Base-by-base conservation (phyloP, 768 basidiomycete species). In the Kwoniella sp. region DNA sequence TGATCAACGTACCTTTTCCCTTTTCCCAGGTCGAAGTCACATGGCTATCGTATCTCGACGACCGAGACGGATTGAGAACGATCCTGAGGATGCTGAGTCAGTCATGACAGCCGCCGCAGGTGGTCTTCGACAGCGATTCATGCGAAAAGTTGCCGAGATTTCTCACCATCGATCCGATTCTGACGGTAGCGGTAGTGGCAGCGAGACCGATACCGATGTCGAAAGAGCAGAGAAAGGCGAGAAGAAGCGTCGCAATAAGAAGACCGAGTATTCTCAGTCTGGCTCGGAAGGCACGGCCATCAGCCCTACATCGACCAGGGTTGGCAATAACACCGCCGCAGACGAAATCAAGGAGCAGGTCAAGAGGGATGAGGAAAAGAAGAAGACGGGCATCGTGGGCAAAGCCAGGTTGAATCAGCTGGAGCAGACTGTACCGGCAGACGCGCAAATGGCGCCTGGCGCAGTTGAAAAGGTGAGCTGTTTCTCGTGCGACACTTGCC, bases 1-100 rank as follows among this genome's bases (percentile, higher is more conserved):
- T 34, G 34, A 34, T 45, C 41, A 8, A 45, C 41, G 9, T 45
- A 45, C 20, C 15, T 45, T 8, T 45, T 20, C 4, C 29, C 20
- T 8, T 8, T 25, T 38, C 5, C 22, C 55, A 61, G 58, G 91
- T 3, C 85, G 91, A 30, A 91, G 89, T 47, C 92, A 95, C 77
- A 93, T 95, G 86, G 92, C 92, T 23, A 90, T 94, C 70, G 91
- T 93, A 58, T 88, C 87, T 67, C 86, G 90, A 51, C 86, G 90
- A 70, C 67, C 69, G 17, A 54, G 61, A 12, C 56, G 68, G 22
- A 88, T 87, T 57, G 87, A 74, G 51, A 66, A 73, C 20, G 74
- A 81, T 31, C 60, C 61, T 23, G 69, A 69, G 52, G 73, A 78
- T 63, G 75, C 67, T 1, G 78, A 76, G 52, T 79, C 76, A 26